Evolutionary conservation across 495 filamentous ascomycete genomes (phyloP).

Genomic region (Penicillium tannophilum): DNA sequence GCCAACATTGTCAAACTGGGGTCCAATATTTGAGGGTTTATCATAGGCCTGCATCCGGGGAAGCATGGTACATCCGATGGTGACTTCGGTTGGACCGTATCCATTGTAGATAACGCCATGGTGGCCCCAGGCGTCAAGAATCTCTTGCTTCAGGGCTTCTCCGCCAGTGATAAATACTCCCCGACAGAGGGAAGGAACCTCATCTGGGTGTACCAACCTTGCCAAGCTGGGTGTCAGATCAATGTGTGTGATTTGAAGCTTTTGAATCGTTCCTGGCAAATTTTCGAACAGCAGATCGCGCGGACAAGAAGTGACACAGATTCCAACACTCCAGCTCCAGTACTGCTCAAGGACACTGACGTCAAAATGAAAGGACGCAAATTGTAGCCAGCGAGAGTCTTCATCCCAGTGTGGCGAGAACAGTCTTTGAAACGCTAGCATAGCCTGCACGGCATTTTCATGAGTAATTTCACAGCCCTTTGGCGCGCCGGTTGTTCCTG

Average conservation of each 20-base stretch:
- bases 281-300: constrained; percentile 79
- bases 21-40: constrained; percentile 82
- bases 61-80: constrained; percentile 79
- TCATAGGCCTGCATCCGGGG: constrained; percentile 69
- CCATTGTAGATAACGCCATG: constrained; percentile 47
- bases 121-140: constrained; percentile 47
- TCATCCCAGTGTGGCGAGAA: constrained; percentile 53
- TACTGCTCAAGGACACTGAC: constrained; percentile 87
- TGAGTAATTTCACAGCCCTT: constrained; percentile 84
- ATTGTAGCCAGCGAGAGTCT: constrained; percentile 78
- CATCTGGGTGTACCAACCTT: constrained; percentile 43
- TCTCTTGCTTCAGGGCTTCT: constrained; percentile 47
- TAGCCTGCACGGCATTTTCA: constrained; percentile 39
- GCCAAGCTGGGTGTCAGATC: constrained; percentile 58
- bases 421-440: constrained; percentile 47
- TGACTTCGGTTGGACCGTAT: constrained; percentile 86
- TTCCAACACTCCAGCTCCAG: constrained; percentile 86
- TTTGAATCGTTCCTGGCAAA: constrained; percentile 66
- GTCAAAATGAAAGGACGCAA: constrained; percentile 88
- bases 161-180: constrained; percentile 47
- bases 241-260: constrained; percentile 79
- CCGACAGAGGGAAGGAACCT: constrained; percentile 34
- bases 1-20: constrained; percentile 79
- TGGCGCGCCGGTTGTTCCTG: constrained; percentile 94
- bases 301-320: constrained; percentile 75